Base-by-base conservation (phyloP, 805 yeast genomes). In the Zygotorulaspora chibaensis region DNA sequence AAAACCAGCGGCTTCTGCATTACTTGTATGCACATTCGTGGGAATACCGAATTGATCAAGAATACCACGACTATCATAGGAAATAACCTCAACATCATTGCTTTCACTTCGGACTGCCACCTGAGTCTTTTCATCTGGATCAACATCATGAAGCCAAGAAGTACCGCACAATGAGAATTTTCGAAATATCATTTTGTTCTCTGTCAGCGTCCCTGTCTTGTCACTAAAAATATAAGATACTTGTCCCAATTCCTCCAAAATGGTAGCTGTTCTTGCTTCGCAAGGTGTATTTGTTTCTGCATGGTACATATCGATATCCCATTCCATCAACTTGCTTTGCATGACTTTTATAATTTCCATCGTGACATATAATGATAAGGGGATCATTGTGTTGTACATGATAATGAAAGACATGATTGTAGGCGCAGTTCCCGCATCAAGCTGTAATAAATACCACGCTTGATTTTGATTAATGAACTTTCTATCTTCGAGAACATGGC, bases 131-230 rank as follows among this genome's bases (percentile, higher is more conserved):
- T 38, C 40, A 13, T 45, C 49, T 1, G 53, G 20, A 54, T 81
- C 88, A 23, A 80, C 63, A 50, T 84, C 89, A 65, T 93, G 99
- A 8, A 81, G 59, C 96, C 96, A 93, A 4, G 95, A 80, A 2
- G 83, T 75, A 2, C 99, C 99, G 43, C 85, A 83, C 4, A 93
- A 83, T 8, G 95, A 80, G 54, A 91, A 77, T 59, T 90, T 90
- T 38, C 96, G 75, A 64, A 93, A 93, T 23, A 91, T 69, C 99
- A 93, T 93, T 56, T 83, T 69, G 62, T 93, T 93, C 57, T 93
- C 98, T 0, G 99, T 93, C 50, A 93, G 74, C 0, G 99, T 93
- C 8, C 99, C 99, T 0, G 99, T 93, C 65, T 93, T 93, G 66
- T 93, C 99, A 49, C 96, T 86, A 63, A 93, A 93, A 2, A 93